Conservation (phyloP, 1,139 yeast genomes). For the Candida neerlandica region DNA sequence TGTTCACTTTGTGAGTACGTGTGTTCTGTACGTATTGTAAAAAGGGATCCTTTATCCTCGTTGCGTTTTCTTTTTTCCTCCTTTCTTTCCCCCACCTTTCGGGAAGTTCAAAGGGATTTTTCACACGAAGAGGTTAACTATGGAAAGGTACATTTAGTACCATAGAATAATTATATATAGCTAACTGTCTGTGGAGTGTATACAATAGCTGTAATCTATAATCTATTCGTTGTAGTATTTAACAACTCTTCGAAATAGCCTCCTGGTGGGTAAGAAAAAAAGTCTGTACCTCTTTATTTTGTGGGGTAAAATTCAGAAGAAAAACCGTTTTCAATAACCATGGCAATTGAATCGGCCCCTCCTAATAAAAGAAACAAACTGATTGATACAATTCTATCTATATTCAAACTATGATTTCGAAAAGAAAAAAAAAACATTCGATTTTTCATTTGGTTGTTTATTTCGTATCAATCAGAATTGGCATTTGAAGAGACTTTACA, state of each 20-base stretch:
- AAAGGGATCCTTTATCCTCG: neutral
- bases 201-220: too few species aligned
- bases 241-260: neutral
- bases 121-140: neutral
- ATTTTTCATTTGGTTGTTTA: neutral
- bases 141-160: too few species aligned
- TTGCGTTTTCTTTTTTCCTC: neutral
- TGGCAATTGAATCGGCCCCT: conserved; percentile 3
- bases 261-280: neutral
- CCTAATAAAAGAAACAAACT: neutral
- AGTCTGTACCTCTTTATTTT: neutral
- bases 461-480: too few species aligned
- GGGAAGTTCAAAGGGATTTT: neutral
- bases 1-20: neutral
- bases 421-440: neutral
- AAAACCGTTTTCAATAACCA: conserved; percentile 7
- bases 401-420: neutral
- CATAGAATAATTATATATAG: too few species aligned
- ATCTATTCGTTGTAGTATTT: neutral
- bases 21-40: neutral
- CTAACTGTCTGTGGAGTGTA: too few species aligned
- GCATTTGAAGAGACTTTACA: too few species aligned
- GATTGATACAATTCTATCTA: neutral
- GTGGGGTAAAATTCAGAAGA: conserved; percentile 10
- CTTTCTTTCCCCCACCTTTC: neutral